Evolutionary conservation across 192 early-diverging fungal genomes (phyloP), one percentile per base, ranked within the genome.

Genomic region (Podila minutissima): DNA sequence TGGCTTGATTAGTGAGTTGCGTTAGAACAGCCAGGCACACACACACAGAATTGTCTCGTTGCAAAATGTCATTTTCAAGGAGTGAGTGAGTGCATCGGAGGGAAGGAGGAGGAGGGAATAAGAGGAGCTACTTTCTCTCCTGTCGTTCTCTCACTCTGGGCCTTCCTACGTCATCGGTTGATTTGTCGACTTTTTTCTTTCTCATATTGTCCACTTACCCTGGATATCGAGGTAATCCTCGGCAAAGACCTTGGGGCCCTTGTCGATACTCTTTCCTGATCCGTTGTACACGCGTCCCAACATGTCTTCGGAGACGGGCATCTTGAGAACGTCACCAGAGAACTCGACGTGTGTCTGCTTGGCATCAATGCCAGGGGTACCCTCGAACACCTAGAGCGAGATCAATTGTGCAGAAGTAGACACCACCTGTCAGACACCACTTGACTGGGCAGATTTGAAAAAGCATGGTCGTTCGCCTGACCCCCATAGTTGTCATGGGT

Each of bases 291-390:
- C 94, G 69, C 98, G 94, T 62, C 98, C 98, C 84, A 99, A 87
- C 96, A 99, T 98, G 79, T 99, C 98, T 83, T 99, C 97, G 24
- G 96, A 97, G 31, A 99, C 98, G 7, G 98, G 95, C 83, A 98
- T 98, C 78, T 96, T 96, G 35, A 96, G 88, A 41, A 95, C 95
- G 70, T 98, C 94, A 33, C 98, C 98, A 9, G 96, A 95, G 75
- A 99, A 99, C 83, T 95, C 95, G 41, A 95, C 97, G 59, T 94
- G 95, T 13, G 97, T 98, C 51, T 91, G 88, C 86, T 98, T 99
- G 51, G 95, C 94, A 83, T 99, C 98, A 66, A 99, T 93, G 33
- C 98, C 98, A 7, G 95, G 75, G 3, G 97, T 99, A 53, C 98
- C 98, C 85, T 99, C 97, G 85, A 98, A 99, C 63, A 98, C 94